Evolutionary conservation across 805 yeast genomes (phyloP).

Genomic region (Candida tallmaniae): DNA sequence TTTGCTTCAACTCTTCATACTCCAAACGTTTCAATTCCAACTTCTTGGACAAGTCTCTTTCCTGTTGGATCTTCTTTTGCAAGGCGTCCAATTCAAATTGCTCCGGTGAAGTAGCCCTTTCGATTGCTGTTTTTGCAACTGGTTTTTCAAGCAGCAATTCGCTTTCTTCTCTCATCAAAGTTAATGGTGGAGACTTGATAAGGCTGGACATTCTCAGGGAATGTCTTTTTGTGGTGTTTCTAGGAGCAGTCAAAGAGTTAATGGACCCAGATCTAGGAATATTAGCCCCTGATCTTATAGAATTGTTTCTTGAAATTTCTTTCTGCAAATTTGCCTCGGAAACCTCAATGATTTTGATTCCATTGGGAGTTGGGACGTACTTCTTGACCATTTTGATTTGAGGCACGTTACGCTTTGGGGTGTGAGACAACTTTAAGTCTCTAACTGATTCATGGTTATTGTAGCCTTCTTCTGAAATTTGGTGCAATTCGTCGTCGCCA

Average conservation of each 20-base stretch:
- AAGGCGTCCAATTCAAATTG: constrained; percentile 26
- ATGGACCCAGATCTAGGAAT: constrained; percentile 19
- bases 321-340: constrained; percentile 43
- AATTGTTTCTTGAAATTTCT: constrained; percentile 37
- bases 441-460: constrained; percentile 30
- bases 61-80: constrained; percentile 34
- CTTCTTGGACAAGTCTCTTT: constrained; percentile 32
- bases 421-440: constrained; percentile 30
- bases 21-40: constrained; percentile 35
- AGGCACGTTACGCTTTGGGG: constrained; percentile 1
- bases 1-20: constrained; percentile 28
- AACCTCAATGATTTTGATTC: constrained; percentile 65
- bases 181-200: constrained; percentile 7
- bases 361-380: constrained; percentile 71
- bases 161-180: constrained; percentile 7
- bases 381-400: constrained; percentile 51
- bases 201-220: constrained; percentile 21
- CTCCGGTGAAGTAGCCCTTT: constrained; percentile 12
- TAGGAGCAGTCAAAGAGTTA: constrained; percentile 8
- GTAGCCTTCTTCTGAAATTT: constrained; percentile 25
- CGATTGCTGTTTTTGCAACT: constrained; percentile 3
- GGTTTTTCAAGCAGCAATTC: not conserved
- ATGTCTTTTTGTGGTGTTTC: constrained; percentile 6
- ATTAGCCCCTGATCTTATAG: constrained; percentile 28
- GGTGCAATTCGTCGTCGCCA: constrained; percentile 30